phyloP scores from a whole-genome alignment of 306 rosid genomes.

The Fragaria ananassa region DNA sequence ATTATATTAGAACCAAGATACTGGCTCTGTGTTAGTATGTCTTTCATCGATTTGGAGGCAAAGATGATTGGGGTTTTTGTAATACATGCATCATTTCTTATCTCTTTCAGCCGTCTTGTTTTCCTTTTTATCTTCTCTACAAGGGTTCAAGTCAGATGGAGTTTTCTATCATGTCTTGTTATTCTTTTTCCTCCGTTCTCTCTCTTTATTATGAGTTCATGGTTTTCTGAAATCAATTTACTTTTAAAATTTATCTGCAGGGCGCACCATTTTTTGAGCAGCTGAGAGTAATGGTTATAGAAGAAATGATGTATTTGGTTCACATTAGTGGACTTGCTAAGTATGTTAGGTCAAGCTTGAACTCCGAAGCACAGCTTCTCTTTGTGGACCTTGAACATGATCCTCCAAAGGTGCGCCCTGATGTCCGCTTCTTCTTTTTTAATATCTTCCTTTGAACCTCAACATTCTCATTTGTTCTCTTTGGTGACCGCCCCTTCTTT shows the following conservation, averaged over 20 bases:
- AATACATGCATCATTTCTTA: too few species aligned
- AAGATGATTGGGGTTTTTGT: neutral
- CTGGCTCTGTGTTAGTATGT: neutral
- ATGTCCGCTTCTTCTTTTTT: neutral
- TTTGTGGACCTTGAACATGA: slow-evolving; percentile 79
- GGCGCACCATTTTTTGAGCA: slow-evolving; percentile 47
- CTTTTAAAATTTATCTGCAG: slow-evolving; percentile 25
- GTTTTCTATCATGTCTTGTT: neutral
- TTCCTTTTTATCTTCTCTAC: neutral
- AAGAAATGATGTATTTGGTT: slow-evolving; percentile 81
- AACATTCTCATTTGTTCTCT: slow-evolving; percentile 7
- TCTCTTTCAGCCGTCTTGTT: neutral
- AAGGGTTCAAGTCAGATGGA: neutral
- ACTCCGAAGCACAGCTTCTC: slow-evolving; percentile 42
- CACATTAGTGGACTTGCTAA: slow-evolving; percentile 49
- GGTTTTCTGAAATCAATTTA: neutral
- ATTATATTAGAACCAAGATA: neutral
- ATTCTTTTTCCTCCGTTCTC: neutral
- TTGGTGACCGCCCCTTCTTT: slow-evolving; percentile 6
- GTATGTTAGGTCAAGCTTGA: slow-evolving; percentile 43
- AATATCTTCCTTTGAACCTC: neutral
- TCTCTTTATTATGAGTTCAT: neutral
- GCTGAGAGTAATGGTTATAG: slow-evolving; percentile 70
- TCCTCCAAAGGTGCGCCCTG: slow-evolving; percentile 55
- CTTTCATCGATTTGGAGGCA: neutral